Evolutionary conservation across 2,329 filamentous ascomycete species (phyloP), one percentile per base, ranked within the genome.

Genomic region (Blumeria graminis): DNA sequence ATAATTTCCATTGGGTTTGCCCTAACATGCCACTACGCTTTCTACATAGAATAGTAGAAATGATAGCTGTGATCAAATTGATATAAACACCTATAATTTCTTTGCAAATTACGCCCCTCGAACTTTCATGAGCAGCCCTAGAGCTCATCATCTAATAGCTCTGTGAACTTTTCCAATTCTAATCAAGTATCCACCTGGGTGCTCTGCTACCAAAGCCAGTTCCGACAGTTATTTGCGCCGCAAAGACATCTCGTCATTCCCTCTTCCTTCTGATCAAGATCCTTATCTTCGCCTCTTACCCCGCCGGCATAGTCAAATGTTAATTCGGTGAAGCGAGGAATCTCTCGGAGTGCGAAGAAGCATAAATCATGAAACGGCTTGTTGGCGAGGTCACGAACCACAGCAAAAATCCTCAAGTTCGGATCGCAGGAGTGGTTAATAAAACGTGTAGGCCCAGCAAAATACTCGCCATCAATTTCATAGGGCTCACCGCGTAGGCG

Each of bases 371-470:
- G 87, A 6, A 89, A 73, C 51, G 79, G 75, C 58, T 80, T 79
- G 63, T 89, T 83, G 0, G 82, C 77, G 59, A 85, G 81, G 63
- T 89, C 85, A 55, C 83, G 84, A 1, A 85, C 82, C 0, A 86
- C 78, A 0, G 83, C 84, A 67, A 89, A 90, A 58, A 88, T 86
- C 13, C 82, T 74, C 64, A 87, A 75, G 63, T 89, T 90, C 0
- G 86, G 85, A 4, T 85, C 77, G 65, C 86, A 90, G 1, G 78
- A 84, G 66, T 92, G 86, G 63, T 92, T 92, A 66, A 90, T 84
- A 67, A 90, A 92, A 2, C 85, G 76, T 0, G 84, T 86, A 0
- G 84, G 83, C 0, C 84, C 84, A 0, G 85, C 84, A 71, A 82
- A 79, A 66, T 83, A 84, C 65, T 89, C 81, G 10, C 86, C 86